These are phyloP conservation scores for Ochromonadaceae sp. DNA, from an alignment of 352 stramenopile genomes.

Conservation along the genomic window DNA sequence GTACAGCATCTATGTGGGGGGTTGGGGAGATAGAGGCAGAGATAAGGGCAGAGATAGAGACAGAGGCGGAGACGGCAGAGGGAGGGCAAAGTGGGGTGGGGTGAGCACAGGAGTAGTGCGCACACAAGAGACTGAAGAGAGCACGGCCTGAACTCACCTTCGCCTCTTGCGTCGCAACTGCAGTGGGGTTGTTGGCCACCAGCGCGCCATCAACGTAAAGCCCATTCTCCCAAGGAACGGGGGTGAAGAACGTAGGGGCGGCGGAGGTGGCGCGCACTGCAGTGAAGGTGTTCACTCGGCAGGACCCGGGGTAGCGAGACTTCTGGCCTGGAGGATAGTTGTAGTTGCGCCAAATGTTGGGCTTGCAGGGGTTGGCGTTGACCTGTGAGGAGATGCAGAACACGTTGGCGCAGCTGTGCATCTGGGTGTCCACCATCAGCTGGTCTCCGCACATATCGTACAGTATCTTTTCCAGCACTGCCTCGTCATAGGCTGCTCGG, in stretches of 20 bases:
- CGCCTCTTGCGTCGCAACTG: slow-evolving; percentile 19
- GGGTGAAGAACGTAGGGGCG: slow-evolving; percentile 35
- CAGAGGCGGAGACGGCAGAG: too few species aligned
- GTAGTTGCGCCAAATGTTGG: slow-evolving; percentile 27
- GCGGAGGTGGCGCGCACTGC: slow-evolving; percentile 33
- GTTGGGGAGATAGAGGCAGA: too few species aligned
- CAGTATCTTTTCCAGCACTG: slow-evolving; percentile 24
- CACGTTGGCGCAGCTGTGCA: not conserved
- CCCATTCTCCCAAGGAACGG: slow-evolving; percentile 23
- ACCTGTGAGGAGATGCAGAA: slow-evolving; percentile 29
- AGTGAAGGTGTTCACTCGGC: not conserved
- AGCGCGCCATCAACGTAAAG: slow-evolving; percentile 32
- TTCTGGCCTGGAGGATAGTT: slow-evolving; percentile 19
- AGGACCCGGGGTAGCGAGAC: slow-evolving; percentile 15
- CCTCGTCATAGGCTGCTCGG: slow-evolving; percentile 29
- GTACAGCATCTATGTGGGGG: too few species aligned
- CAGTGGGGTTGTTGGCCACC: slow-evolving; percentile 34
- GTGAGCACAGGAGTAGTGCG: too few species aligned
- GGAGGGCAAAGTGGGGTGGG: too few species aligned
- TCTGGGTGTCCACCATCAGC: slow-evolving; percentile 30
- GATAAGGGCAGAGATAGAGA: too few species aligned
- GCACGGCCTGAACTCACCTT: too few species aligned
- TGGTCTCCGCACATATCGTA: slow-evolving; percentile 30
- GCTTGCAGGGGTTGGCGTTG: slow-evolving; percentile 27
- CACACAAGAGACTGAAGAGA: too few species aligned